These are phyloP conservation scores for Gastrodia elata DNA, from an alignment of 106 monocot genomes.

Conservation along the genomic window DNA sequence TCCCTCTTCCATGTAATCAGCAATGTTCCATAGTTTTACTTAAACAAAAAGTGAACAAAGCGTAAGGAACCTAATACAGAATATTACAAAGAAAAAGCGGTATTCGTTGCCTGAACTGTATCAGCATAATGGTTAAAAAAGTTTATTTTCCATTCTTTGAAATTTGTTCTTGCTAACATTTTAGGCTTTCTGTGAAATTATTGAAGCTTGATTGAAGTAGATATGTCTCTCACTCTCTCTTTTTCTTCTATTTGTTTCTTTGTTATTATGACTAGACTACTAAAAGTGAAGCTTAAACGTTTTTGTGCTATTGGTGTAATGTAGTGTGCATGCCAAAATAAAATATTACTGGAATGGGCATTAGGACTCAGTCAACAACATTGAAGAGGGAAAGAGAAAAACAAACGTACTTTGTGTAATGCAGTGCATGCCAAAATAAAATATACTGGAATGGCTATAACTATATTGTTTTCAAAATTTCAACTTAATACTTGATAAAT, in stretches of 20 bases:
- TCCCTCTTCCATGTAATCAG: neutral
- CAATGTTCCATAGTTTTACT: neutral
- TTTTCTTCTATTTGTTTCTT: neutral
- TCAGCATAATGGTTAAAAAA: neutral
- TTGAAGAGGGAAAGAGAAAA: no score
- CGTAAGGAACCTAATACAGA: no score
- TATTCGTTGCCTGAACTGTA: neutral
- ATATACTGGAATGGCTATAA: neutral
- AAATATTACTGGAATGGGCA: no score
- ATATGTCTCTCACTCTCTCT: neutral
- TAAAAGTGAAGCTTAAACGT: neutral
- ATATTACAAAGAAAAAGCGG: neutral
- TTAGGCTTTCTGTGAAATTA: neutral
- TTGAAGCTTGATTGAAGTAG: neutral
- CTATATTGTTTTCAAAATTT: slow-evolving; percentile 1
- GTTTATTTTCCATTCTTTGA: neutral
- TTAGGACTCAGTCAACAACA: no score
- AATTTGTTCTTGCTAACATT: neutral
- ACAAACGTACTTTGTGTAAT: no score
- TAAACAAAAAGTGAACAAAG: neutral
- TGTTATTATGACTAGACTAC: neutral
- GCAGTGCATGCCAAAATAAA: no score
- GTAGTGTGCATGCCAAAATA: neutral
- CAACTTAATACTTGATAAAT: neutral
- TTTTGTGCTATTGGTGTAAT: neutral